Base-by-base conservation (phyloP, 2,329 filamentous ascomycete species). In the Diaporthe sp. region DNA sequence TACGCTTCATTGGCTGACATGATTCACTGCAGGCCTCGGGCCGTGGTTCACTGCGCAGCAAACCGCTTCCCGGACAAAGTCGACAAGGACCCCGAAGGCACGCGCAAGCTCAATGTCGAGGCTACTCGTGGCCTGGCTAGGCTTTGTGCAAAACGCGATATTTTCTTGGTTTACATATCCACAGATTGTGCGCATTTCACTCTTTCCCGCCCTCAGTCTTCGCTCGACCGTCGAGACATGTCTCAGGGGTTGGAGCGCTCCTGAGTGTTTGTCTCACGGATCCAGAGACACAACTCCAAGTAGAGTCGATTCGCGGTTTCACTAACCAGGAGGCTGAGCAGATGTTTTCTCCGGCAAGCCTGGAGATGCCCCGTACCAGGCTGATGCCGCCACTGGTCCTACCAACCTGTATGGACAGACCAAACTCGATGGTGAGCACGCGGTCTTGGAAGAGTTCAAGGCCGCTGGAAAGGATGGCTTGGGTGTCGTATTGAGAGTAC, bases 1-100 rank as follows among this genome's bases (percentile, higher is more conserved):
- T 19, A 33, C 35, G 42, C n/a, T 15, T 28, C 33, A 12, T 22
- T 33, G 4, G 68, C 72, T 66, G 54, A 38, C 42, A 60, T 22
- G 22, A n/a, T 13, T 1, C 3, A 47, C 50, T 30, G 0, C 80
- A 95, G 93, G 80, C 94, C 95, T 9, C 86, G 92, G 76, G 94
- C 94, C 70, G 91, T 97, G 58, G 89, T 97, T 47, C 95, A 97
- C 82, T 96, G 95, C 81, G 96, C 95, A 54, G 95, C 95, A 60
- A 96, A 97, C 83, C 92, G 95, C 76, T 97, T 93, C 80, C 95
- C 96, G 2, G 95, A 98, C 83, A 93, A 93, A 81, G 96, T 95
- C 80, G 93, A 95, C 79, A 89, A 90, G 77, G 91, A 98, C 82
- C 95, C 95, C 3, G 90, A 92, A 75, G 93, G 91, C 71, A 94